Conservation (phyloP, 2,329 filamentous ascomycete genomes). For the Fusarium pininemorale region DNA sequence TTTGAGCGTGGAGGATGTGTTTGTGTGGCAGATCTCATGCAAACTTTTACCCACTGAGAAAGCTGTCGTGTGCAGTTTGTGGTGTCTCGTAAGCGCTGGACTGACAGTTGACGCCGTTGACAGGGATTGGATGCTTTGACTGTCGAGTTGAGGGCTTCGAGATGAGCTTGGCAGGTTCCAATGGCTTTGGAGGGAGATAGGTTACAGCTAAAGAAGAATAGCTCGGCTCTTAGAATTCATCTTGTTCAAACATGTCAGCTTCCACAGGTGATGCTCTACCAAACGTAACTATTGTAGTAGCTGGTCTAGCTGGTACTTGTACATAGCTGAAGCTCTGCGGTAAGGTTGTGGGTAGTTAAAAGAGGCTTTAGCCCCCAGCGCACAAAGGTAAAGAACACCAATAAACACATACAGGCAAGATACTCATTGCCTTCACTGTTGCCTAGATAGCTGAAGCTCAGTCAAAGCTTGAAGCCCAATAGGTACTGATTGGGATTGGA, state of each 20-base stretch:
- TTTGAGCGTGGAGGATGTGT: neutral
- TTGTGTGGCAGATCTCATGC: constrained; percentile 22
- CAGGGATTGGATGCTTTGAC: neutral
- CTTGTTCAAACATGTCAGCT: neutral
- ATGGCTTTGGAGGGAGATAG: neutral
- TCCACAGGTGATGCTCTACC: neutral
- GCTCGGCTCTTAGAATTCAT: neutral
- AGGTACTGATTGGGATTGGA: constrained; percentile 14
- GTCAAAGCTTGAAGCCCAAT: constrained; percentile 19
- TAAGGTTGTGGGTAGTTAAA: too few relatives aligned
- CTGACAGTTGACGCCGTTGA: constrained; percentile 1
- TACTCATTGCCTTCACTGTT: too few relatives aligned
- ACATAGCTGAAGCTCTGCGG: constrained; percentile 6
- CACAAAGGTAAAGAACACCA: too few relatives aligned
- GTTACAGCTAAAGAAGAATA: neutral
- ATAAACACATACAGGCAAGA: too few relatives aligned
- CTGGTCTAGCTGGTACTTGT: neutral
- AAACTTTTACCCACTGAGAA: constrained; percentile 7
- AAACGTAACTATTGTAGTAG: neutral
- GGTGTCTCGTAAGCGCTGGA: neutral
- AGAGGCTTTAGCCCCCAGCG: too few relatives aligned
- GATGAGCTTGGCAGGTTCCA: constrained; percentile 11
- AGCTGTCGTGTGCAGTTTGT: constrained; percentile 9
- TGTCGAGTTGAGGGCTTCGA: constrained; percentile 5
- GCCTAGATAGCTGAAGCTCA: constrained; percentile 7